These are phyloP conservation scores for Xylaria sp. DNA, from an alignment of 2,329 filamentous ascomycete species.

Conservation along the genomic window DNA sequence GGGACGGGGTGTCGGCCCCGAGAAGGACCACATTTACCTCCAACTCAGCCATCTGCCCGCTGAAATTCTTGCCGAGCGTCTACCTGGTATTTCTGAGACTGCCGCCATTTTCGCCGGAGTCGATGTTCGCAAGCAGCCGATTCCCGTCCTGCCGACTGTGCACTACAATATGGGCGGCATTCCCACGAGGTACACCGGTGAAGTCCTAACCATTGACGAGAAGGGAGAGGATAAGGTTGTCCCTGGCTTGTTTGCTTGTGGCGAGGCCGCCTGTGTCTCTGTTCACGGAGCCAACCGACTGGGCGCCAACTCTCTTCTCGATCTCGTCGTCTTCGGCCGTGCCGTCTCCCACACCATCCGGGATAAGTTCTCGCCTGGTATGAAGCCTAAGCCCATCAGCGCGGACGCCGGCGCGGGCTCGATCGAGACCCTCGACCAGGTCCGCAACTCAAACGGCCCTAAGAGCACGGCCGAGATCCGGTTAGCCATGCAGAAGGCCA, in stretches of 20 bases:
- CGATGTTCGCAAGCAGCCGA: slow-evolving; percentile 95
- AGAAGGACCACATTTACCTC: slow-evolving; percentile 98
- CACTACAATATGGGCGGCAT: slow-evolving; percentile 99
- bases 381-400: slow-evolving; percentile 75
- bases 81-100: slow-evolving; percentile 98
- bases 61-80: slow-evolving; percentile 91
- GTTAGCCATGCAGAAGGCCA: slow-evolving; percentile 93
- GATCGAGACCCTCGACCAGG: slow-evolving; percentile 82
- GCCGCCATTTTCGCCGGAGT: slow-evolving; percentile 97
- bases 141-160: slow-evolving; percentile 92
- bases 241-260: slow-evolving; percentile 91
- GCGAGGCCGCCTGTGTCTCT: slow-evolving; percentile 96
- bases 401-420: slow-evolving; percentile 88
- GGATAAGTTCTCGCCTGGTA: slow-evolving; percentile 86
- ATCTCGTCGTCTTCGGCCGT: slow-evolving; percentile 96
- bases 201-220: slow-evolving; percentile 88
- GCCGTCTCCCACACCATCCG: slow-evolving; percentile 97
- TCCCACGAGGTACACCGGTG: slow-evolving; percentile 94
- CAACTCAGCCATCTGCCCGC: slow-evolving; percentile 94
- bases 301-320: slow-evolving; percentile 96
- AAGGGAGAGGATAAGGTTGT: slow-evolving; percentile 90
- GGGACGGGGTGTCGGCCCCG: slow-evolving; percentile 92
- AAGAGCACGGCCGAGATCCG: slow-evolving; percentile 89
- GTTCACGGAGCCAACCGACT: slow-evolving; percentile 98
- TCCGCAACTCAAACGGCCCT: slow-evolving; percentile 81